Evolutionary conservation across 305 asterid genomes (phyloP).

Genomic region (Solanum hybrid): DNA sequence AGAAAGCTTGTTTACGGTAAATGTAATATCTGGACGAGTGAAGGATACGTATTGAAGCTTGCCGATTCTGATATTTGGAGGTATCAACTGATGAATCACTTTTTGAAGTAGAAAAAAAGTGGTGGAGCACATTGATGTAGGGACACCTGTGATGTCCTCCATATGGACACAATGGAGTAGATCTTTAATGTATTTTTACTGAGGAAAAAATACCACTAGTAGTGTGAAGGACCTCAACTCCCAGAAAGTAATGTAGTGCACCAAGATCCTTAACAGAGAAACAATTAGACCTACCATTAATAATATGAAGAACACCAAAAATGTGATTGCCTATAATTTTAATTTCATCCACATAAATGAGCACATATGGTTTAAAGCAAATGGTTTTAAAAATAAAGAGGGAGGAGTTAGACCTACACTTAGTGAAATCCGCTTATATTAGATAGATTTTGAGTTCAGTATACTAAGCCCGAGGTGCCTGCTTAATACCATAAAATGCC

Average conservation of each 20-base stretch:
- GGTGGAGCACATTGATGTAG: neutral
- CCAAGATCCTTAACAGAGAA: neutral
- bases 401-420: neutral
- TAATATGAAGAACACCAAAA: neutral
- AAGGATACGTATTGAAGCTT: neutral
- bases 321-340: neutral
- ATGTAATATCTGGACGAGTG: neutral
- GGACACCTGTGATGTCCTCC: neutral
- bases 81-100: neutral
- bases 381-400: neutral
- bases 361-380: neutral
- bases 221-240: neutral
- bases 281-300: neutral
- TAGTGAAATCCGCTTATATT: neutral
- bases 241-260: neutral
- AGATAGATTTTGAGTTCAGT: neutral
- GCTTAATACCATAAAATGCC: neutral
- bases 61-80: neutral
- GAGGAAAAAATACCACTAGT: neutral
- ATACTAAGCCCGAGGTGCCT: neutral
- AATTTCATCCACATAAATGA: neutral
- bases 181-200: too few species aligned
- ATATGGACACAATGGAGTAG: neutral
- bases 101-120: neutral
- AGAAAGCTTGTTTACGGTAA: neutral